phyloP scores from a whole-genome alignment of 129 eudicot genomes.

The Erigeron canadensis region DNA sequence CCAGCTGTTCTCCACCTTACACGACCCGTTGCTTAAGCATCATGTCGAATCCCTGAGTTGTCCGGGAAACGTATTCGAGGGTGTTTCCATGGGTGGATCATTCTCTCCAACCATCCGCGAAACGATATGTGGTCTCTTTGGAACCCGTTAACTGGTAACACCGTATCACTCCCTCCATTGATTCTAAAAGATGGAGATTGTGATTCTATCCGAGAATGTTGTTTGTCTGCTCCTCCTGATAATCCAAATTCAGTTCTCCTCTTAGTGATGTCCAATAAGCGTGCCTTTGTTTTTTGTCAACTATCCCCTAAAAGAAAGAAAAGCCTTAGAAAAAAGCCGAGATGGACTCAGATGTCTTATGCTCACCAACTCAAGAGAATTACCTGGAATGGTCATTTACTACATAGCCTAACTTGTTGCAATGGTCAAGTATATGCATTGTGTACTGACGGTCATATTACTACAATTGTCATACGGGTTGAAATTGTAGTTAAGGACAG shows the following conservation, averaged over 20 bases:
- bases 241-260: constrained; percentile 12
- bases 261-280: not conserved
- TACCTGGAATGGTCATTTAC: not conserved
- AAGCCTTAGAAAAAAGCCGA: not conserved
- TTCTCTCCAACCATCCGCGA: too few relatives aligned
- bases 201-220: not conserved
- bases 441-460: too few relatives aligned
- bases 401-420: not conserved
- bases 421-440: constrained; percentile 15
- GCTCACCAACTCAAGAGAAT: not conserved
- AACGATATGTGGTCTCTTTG: not conserved
- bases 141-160: not conserved
- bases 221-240: constrained; percentile 10
- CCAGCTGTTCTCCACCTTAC: too few relatives aligned
- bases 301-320: constrained; percentile 3
- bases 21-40: too few relatives aligned
- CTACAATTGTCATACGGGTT: not conserved
- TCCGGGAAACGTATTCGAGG: too few relatives aligned
- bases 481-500: not conserved
- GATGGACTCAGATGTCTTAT: constrained; percentile 13
- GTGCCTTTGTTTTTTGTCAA: constrained; percentile 1
- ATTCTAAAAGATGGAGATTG: not conserved
- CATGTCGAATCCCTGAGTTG: too few relatives aligned
- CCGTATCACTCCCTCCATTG: not conserved
- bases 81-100: too few relatives aligned